phyloP scores from a whole-genome alignment of 1,284 basidiomycete genomes.

The Kalmanozyma brasiliensis region DNA sequence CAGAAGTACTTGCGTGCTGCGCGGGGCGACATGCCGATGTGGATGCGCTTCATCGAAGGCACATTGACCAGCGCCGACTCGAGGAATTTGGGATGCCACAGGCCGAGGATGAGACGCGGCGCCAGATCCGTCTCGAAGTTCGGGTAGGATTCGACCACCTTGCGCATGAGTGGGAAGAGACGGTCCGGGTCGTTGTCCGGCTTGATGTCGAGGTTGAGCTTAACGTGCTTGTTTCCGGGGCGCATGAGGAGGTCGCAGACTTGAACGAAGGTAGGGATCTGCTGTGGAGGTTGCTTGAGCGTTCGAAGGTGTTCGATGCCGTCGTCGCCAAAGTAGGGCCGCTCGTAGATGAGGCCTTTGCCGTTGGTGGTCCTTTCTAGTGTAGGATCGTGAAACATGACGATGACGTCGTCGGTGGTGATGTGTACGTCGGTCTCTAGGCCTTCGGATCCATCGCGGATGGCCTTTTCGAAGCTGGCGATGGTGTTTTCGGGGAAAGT shows the following conservation, averaged over 20 bases:
- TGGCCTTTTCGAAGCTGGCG: constrained; percentile 64
- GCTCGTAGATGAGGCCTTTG: constrained; percentile 71
- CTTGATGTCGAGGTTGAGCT: constrained; percentile 81
- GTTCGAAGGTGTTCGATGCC: constrained; percentile 88
- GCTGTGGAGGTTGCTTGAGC: constrained; percentile 76
- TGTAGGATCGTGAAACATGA: constrained; percentile 94
- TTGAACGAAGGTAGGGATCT: constrained; percentile 65
- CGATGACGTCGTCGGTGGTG: constrained; percentile 84
- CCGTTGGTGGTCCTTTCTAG: constrained; percentile 73
- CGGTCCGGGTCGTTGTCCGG: constrained; percentile 88
- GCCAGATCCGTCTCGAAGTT: constrained; percentile 84
- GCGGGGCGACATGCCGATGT: constrained; percentile 78
- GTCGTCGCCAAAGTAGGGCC: constrained; percentile 70
- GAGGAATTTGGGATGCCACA: constrained; percentile 87
- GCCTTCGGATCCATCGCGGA: constrained; percentile 65
- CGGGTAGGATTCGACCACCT: constrained; percentile 76
- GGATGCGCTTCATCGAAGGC: constrained; percentile 84
- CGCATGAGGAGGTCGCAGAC: constrained; percentile 64
- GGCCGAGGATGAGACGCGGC: constrained; percentile 85
- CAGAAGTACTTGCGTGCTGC: constrained; percentile 89
- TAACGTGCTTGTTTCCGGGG: constrained; percentile 63
- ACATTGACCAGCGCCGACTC: constrained; percentile 78
- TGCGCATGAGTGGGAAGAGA: constrained; percentile 86
- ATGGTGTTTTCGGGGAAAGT: constrained; percentile 68
- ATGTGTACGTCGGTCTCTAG: constrained; percentile 87